Base-by-base conservation (phyloP, 495 filamentous ascomycete genomes). In the Talaromyces liani region DNA sequence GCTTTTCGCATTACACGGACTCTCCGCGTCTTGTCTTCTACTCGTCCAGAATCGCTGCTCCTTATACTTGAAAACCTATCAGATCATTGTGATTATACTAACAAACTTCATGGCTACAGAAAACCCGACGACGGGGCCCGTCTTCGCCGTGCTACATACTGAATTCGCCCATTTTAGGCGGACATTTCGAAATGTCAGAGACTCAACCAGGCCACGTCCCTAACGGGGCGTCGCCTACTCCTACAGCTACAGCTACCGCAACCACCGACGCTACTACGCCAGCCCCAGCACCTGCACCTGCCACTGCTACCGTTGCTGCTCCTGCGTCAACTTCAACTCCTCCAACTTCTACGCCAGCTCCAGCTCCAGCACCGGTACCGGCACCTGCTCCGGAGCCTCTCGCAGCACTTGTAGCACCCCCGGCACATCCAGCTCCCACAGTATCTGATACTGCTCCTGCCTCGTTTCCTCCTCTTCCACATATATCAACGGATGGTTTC, bases 401-500 rank as follows among this genome's bases (percentile, higher is more conserved):
- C 29, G 25, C 54, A n/a, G 31, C 31, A 7, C n/a, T 29, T 58
- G 10, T 8, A 16, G 56, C 56, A n/a, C 12, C 56, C 0, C 31
- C 27, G 56, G 29, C 27, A 33, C 56, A 6, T 6, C 31, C 31
- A 10, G 31, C 56, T 36, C 16, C 27, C 27, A 8, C 18, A 9
- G 56, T 33, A 8, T 20, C 29, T 58, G 27, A 25, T 18, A 25
- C 27, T 33, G 56, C n/a, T 27, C 22, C 53, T 24, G 27, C 31
- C 7, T 33, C 31, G 27, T 41, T 53, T 34, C 60, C 60, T 20
- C 60, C 60, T 27, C 45, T 54, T 14, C 60, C 60, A 7, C 45
- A 45, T 10, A 62, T 62, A 16, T 62, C 60, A 18, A 51, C 39
- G n/a, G 60, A 62, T 12, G 60, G 34, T 27, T 47, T 49, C 22